A percentile compares a stretch with the other conserved stretches of the same genome.
Evolutionary conservation across 352 stramenopile species (phyloP).

Genomic region (Pythium phragmitis): DNA sequence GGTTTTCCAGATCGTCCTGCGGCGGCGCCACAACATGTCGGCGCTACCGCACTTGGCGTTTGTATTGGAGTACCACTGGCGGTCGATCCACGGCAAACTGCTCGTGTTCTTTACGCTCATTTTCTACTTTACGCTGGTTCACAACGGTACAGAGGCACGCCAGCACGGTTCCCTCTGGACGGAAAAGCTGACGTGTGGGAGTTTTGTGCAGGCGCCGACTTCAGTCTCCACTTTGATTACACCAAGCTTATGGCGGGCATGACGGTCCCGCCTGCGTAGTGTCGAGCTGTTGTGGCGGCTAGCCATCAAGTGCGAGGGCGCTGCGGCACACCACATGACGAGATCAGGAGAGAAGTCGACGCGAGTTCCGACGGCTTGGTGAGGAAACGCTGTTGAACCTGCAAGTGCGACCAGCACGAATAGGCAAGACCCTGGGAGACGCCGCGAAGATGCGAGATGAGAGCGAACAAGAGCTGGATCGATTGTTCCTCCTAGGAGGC

Average conservation of each 20-base stretch:
- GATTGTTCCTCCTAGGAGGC: too few relatives aligned
- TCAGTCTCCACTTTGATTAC: constrained; percentile 14
- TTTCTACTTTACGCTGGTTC: constrained; percentile 26
- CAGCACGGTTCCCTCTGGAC: not conserved
- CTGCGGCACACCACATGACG: not conserved
- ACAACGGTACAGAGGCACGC: constrained; percentile 17
- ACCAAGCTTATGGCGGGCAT: not conserved
- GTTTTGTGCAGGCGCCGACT: constrained; percentile 8
- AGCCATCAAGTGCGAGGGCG: too few relatives aligned
- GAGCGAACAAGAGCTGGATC: too few relatives aligned
- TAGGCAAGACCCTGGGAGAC: too few relatives aligned
- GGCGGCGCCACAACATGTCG: constrained; percentile 16
- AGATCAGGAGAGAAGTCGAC: not conserved
- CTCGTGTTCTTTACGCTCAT: constrained; percentile 23
- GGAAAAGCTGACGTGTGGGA: too few relatives aligned
- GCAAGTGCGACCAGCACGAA: too few relatives aligned
- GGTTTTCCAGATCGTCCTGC: constrained; percentile 17
- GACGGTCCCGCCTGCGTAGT: not conserved
- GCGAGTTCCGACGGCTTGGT: too few relatives aligned
- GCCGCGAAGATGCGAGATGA: too few relatives aligned
- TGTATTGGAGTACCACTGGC: constrained; percentile 23
- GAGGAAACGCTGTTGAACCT: too few relatives aligned
- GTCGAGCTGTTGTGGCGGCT: not conserved
- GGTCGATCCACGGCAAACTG: constrained; percentile 28
- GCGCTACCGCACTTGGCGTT: constrained; percentile 25